Percentiles rank a stretch among this genome's conserved stretches.
These are phyloP conservation scores for Alternaria metachromatica DNA, from an alignment of 2,329 filamentous ascomycete genomes.

Conservation along the genomic window DNA sequence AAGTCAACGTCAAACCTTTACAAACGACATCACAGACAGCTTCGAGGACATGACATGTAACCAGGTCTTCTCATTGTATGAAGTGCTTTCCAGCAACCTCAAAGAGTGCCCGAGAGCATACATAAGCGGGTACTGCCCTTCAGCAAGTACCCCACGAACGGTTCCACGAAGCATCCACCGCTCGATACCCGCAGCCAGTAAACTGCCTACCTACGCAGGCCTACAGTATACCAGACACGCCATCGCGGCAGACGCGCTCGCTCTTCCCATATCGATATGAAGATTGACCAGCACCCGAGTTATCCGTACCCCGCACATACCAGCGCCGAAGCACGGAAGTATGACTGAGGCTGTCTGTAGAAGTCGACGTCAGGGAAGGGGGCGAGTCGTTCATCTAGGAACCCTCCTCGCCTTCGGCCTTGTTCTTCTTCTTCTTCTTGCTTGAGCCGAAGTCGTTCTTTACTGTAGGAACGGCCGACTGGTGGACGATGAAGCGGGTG, in stretches of 20 bases:
- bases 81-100: constrained; percentile 29
- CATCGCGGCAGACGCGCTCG: constrained; percentile 34
- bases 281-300: constrained; percentile 36
- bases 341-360: constrained; percentile 31
- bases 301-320: constrained; percentile 28
- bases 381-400: constrained; percentile 49
- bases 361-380: constrained; percentile 44
- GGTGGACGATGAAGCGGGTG: constrained; percentile 85
- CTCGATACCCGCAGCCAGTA: constrained; percentile 19
- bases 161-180: constrained; percentile 27
- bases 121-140: constrained; percentile 28
- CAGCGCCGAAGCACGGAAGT: constrained; percentile 28
- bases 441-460: constrained; percentile 53
- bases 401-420: constrained; percentile 32
- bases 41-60: constrained; percentile 2
- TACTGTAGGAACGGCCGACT: constrained; percentile 66
- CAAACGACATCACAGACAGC: constrained; percentile 28
- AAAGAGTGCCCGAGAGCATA: constrained; percentile 32
- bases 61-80: constrained; percentile 28
- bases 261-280: constrained; percentile 44
- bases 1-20: constrained; percentile 8
- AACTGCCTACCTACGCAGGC: constrained; percentile 24
- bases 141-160: constrained; percentile 26
- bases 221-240: constrained; percentile 16
- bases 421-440: constrained; percentile 51